Conservation (phyloP, 345 rosid species). For the Populus deltoides region DNA sequence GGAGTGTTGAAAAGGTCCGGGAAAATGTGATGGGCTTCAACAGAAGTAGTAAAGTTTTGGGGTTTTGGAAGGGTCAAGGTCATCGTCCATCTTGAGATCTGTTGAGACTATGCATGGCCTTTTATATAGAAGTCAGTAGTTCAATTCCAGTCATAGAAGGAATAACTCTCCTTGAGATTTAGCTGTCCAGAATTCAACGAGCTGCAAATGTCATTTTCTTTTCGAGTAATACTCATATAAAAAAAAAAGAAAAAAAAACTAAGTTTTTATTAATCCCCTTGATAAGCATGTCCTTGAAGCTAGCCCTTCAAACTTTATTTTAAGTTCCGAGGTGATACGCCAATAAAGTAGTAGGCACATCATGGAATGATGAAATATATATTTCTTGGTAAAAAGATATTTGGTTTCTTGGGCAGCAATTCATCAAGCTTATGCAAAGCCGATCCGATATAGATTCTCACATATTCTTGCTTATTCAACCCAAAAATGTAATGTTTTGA, state of each 20-base stretch:
- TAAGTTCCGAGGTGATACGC: background rate
- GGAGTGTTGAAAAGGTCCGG: background rate
- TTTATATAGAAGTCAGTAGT: background rate
- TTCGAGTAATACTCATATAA: background rate
- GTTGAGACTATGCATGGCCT: background rate
- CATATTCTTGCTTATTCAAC: background rate
- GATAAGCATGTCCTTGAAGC: background rate
- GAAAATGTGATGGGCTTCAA: background rate
- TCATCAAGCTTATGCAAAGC: background rate
- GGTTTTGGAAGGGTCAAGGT: background rate
- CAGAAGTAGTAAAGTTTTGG: background rate
- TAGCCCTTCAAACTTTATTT: background rate
- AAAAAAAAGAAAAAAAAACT: too few relatives aligned
- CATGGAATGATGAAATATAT: background rate
- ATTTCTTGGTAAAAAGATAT: background rate
- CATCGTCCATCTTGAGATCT: background rate
- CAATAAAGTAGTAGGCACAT: background rate
- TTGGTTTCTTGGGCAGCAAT: background rate
- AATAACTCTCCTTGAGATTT: background rate
- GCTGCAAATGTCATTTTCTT: background rate
- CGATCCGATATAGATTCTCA: slow-evolving; percentile 11
- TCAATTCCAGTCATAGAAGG: background rate
- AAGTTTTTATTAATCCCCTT: too few relatives aligned
- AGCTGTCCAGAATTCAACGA: background rate
- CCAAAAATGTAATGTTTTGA: background rate